These are phyloP conservation scores for Bothriochloa decipiens DNA, from an alignment of 176 grass and related monocot genomes.

Conservation along the genomic window DNA sequence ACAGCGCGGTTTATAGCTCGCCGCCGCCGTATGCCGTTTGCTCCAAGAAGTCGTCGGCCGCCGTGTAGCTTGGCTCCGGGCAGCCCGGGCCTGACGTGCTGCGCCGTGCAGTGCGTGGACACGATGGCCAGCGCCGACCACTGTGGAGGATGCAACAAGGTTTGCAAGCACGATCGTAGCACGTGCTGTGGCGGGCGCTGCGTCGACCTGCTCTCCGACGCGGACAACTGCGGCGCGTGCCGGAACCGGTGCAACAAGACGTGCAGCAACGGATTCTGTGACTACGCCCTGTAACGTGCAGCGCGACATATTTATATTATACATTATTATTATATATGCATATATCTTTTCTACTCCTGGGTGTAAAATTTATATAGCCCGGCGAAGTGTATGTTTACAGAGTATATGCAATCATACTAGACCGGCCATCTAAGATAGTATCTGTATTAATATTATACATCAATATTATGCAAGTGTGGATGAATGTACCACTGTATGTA, in stretches of 20 bases:
- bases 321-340: no score
- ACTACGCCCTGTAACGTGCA: constrained; percentile 15
- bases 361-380: no score
- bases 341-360: no score
- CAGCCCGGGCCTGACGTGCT: constrained; percentile 42
- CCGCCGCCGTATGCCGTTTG: not conserved
- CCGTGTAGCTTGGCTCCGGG: constrained; percentile 34
- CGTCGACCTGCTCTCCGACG: constrained; percentile 25
- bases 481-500: no score
- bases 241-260: constrained; percentile 13
- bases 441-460: no score
- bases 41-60: not conserved
- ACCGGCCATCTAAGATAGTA: no score
- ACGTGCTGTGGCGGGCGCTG: constrained; percentile 47
- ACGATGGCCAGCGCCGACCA: constrained; percentile 22
- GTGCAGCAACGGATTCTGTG: constrained; percentile 25
- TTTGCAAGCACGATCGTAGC: constrained; percentile 28
- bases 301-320: no score
- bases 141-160: constrained; percentile 44
- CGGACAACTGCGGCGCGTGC: constrained; percentile 39
- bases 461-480: no score
- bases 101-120: constrained; percentile 46
- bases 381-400: no score
- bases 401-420: no score
- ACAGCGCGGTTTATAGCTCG: not conserved